Conservation (phyloP, 169 alveolate species). For the Fabrea salina region DNA sequence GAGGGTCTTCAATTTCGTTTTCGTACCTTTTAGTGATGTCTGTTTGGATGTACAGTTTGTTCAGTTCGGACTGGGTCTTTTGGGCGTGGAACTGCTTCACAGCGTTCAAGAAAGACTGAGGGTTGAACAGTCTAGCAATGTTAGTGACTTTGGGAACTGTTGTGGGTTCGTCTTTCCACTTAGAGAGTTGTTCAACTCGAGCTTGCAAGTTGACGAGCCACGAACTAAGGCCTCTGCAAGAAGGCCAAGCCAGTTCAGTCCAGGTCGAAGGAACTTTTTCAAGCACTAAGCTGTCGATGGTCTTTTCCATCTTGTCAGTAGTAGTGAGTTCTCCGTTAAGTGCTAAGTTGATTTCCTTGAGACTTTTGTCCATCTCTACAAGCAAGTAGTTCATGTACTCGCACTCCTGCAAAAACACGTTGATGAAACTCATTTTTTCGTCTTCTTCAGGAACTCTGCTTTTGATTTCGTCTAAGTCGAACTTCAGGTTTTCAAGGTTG, state of each 20-base stretch:
- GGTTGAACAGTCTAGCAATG: constrained; percentile 91
- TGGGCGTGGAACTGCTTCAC: constrained; percentile 92
- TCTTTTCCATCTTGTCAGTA: constrained; percentile 88
- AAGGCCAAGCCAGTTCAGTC: constrained; percentile 91
- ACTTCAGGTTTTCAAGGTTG: constrained; percentile 72
- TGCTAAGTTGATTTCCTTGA: constrained; percentile 89
- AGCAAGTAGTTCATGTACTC: constrained; percentile 88
- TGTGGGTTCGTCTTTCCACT: constrained; percentile 91
- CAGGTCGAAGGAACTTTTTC: constrained; percentile 90
- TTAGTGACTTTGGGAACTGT: constrained; percentile 89
- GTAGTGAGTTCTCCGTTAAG: constrained; percentile 93
- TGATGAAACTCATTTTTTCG: constrained; percentile 87
- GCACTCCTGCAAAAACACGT: constrained; percentile 92
- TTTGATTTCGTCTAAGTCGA: constrained; percentile 85
- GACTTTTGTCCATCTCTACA: constrained; percentile 78
- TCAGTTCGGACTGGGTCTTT: constrained; percentile 88
- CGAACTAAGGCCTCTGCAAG: constrained; percentile 89
- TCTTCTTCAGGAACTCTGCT: constrained; percentile 85
- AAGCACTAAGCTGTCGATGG: constrained; percentile 81
- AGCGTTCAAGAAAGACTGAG: constrained; percentile 96
- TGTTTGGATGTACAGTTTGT: constrained; percentile 90
- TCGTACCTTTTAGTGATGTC: constrained; percentile 90
- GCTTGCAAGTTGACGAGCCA: constrained; percentile 90
- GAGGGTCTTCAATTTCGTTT: constrained; percentile 84
- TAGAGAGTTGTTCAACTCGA: constrained; percentile 88